These are phyloP conservation scores for Ophiostoma sp. DNA, from an alignment of 2,329 filamentous ascomycete genomes.

Conservation along the genomic window DNA sequence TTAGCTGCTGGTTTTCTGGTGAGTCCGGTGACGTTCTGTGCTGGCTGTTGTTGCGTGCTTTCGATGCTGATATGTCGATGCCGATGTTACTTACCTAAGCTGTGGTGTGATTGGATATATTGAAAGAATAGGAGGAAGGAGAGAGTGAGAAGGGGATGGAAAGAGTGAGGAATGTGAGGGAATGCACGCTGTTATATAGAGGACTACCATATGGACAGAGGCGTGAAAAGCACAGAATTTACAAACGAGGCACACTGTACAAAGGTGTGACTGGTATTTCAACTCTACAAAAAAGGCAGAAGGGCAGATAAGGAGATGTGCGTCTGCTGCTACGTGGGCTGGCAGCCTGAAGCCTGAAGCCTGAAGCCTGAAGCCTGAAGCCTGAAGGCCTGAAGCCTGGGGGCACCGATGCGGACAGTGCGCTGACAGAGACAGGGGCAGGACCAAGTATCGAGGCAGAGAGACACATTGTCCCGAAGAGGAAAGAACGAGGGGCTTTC, in stretches of 20 bases:
- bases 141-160: not conserved
- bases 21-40: not conserved
- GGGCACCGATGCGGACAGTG: not conserved
- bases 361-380: slow-evolving; percentile 3
- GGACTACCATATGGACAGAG: not conserved
- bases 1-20: not conserved
- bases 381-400: not conserved
- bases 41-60: not conserved
- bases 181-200: slow-evolving; percentile 9
- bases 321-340: not conserved
- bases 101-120: not conserved
- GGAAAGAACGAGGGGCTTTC: not conserved
- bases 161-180: not conserved
- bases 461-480: not conserved
- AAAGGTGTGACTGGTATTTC: not conserved
- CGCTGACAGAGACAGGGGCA: not conserved
- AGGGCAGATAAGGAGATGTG: slow-evolving; percentile 6
- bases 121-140: not conserved
- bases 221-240: slow-evolving; percentile 10
- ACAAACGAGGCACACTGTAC: not conserved
- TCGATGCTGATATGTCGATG: slow-evolving; percentile 5
- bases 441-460: not conserved
- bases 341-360: not conserved
- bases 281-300: not conserved
- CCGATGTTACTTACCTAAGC: not conserved